Base-by-base conservation (phyloP, 2,329 filamentous ascomycete genomes). In the Cladosporium austrohemisphaericum region DNA sequence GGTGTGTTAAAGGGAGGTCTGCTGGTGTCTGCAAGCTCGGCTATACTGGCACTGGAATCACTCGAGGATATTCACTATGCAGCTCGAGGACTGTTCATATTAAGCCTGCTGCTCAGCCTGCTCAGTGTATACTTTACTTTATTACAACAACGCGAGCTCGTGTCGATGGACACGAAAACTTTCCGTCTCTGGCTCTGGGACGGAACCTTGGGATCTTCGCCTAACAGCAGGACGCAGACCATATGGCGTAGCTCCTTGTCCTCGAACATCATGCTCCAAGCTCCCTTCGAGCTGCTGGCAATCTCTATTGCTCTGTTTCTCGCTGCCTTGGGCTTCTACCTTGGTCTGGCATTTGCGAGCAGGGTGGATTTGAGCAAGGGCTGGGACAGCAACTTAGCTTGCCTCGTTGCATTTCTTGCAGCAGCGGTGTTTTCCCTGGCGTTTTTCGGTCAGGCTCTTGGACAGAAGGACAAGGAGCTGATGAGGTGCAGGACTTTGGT, bases 61-160 rank as follows among this genome's bases (percentile, higher is more conserved):
- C 33, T 43, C 16, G 38, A 20, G 19, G 35, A 57, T 32, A 49
- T 55, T 18, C 50, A 57, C 23, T 32, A 52, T 3, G 35, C 40
- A 32, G 48, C 54, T n/a, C 46, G 52, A 2, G 54, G 41, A 18
- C 26, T 56, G 5, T 52, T 56, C 35, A 53, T 51, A 2, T 28
- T 56, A 8, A 53, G 52, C 18, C 40, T 55, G 3, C 49, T 53
- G 44, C 38, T 56, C 19, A 51, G 47, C 19, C 32, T 56, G 9
- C 31, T 55, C 25, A 45, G 50, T 5, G 52, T 56, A 9, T 55
- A 53, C 44, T 56, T 55, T 28, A 52, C 37, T n/a, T n/a, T 49
- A 1, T 16, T 55, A 13, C 50, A 55, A 29, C 52, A 54, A 22
- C 50, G 52, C 31, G 40, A 40, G 36, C 50, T 52, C 2, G 41